Conservation (phyloP, 2,329 filamentous ascomycete species). For the Penicillium sp. region DNA sequence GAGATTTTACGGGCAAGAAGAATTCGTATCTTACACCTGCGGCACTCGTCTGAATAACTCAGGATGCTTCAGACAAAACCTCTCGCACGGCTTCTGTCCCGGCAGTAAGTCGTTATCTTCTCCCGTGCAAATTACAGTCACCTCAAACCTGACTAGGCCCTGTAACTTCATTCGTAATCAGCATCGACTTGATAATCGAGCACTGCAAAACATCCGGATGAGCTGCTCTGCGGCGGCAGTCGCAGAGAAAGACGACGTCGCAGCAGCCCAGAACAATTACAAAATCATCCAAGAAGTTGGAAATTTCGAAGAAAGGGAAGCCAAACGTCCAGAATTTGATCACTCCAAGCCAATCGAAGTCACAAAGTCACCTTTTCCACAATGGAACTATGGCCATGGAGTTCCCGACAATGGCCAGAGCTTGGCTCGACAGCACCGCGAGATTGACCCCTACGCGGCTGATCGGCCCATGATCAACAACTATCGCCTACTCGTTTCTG, state of each 20-base stretch:
- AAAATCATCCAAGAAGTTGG: slow-evolving; percentile 21
- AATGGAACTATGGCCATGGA: slow-evolving; percentile 31
- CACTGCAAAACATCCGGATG: slow-evolving; percentile 2
- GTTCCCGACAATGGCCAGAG: slow-evolving; percentile 17
- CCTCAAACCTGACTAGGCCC: slow-evolving; percentile 3
- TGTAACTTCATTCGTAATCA: neutral
- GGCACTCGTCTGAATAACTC: neutral
- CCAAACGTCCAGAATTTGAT: slow-evolving; percentile 38
- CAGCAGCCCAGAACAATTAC: slow-evolving; percentile 15
- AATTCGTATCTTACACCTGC: no score
- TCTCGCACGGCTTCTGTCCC: neutral
- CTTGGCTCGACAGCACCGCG: slow-evolving; percentile 42
- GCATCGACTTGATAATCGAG: neutral
- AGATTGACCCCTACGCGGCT: slow-evolving; percentile 75
- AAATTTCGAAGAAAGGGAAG: slow-evolving; percentile 35
- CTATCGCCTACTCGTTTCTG: slow-evolving; percentile 86
- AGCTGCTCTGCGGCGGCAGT: slow-evolving; percentile 6
- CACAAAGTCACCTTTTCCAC: slow-evolving; percentile 40
- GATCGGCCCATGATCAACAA: slow-evolving; percentile 69
- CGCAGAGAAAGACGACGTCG: slow-evolving; percentile 3
- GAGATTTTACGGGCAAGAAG: neutral
- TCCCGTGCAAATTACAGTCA: neutral
- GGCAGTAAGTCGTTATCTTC: slow-evolving; percentile 1
- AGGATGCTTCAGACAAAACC: slow-evolving; percentile 1
- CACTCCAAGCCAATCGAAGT: slow-evolving; percentile 28